These are phyloP conservation scores for Blastobotrys raffinosifermentans DNA, from an alignment of 1,139 yeast species.

Conservation along the genomic window DNA sequence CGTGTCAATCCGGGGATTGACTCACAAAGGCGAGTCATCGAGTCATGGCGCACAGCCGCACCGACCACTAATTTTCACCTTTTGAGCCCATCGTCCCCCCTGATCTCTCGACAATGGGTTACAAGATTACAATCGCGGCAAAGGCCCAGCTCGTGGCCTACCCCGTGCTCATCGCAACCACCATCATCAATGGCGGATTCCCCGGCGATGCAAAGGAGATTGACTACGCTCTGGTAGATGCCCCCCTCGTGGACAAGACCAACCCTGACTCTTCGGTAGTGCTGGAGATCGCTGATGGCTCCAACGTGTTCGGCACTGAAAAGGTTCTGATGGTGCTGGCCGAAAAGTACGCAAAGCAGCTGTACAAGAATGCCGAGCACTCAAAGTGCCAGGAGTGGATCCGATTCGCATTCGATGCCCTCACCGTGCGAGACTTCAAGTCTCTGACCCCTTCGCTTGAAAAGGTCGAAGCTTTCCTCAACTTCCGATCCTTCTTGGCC, in stretches of 20 bases:
- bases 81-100: too few species aligned
- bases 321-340: constrained; percentile 44
- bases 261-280: constrained; percentile 38
- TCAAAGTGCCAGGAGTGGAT: constrained; percentile 47
- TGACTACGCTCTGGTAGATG: constrained; percentile 51
- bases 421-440: constrained; percentile 82
- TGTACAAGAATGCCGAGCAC: constrained; percentile 20
- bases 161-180: constrained; percentile 73
- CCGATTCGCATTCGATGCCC: constrained; percentile 59
- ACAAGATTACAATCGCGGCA: constrained; percentile 61
- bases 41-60: too few species aligned
- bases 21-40: too few species aligned
- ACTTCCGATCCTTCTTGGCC: constrained; percentile 72
- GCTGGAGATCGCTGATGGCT: constrained; percentile 42
- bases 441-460: constrained; percentile 73
- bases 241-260: constrained; percentile 29
- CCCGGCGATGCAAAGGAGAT: constrained; percentile 42
- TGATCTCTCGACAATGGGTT: constrained; percentile 5
- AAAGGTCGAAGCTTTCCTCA: constrained; percentile 72
- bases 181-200: constrained; percentile 47
- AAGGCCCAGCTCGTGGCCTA: constrained; percentile 82
- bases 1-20: too few species aligned
- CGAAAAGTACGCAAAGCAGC: constrained; percentile 39
- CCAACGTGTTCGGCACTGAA: constrained; percentile 41
- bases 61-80: too few species aligned